Percentiles rank a stretch among this genome's conserved stretches.
phyloP scores from a whole-genome alignment of 2,329 filamentous ascomycete genomes.

The Lasiodiplodia theobromae region DNA sequence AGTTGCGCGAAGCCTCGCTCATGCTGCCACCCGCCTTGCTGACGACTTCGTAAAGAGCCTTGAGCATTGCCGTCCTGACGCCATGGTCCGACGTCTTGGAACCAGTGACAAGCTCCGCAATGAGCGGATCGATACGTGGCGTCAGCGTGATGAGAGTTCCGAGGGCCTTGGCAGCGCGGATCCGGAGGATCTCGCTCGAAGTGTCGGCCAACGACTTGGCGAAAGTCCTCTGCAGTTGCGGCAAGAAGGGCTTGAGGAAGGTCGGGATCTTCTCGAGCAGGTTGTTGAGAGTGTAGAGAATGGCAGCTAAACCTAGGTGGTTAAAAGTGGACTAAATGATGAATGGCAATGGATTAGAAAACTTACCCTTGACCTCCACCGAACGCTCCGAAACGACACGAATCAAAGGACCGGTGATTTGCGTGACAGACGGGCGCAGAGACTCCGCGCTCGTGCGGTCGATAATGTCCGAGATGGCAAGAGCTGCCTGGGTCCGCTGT shows the following conservation, averaged over 20 bases:
- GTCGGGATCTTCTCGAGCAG: conserved; percentile 95
- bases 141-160: conserved; percentile 96
- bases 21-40: conserved; percentile 94
- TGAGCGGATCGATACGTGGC: conserved; percentile 91
- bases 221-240: conserved; percentile 95
- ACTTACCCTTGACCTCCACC: conserved; percentile 80
- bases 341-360: not conserved
- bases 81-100: conserved; percentile 88
- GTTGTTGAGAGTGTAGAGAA: conserved; percentile 92
- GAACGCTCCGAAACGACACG: conserved; percentile 97
- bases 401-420: conserved; percentile 96
- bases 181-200: conserved; percentile 85
- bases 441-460: conserved; percentile 88
- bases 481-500: conserved; percentile 87
- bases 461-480: conserved; percentile 94
- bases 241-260: conserved; percentile 94
- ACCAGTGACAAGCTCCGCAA: conserved; percentile 91
- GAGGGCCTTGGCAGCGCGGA: conserved; percentile 88
- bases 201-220: conserved; percentile 94
- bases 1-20: conserved; percentile 85
- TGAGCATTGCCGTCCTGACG: conserved; percentile 94
- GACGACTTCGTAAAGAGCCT: conserved; percentile 93
- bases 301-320: conserved; percentile 66
- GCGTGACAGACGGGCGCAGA: conserved; percentile 92
- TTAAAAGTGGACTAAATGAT: conserved; percentile 3